Base-by-base conservation (phyloP, 2,329 filamentous ascomycete species). In the Curvularia eragrostidis region DNA sequence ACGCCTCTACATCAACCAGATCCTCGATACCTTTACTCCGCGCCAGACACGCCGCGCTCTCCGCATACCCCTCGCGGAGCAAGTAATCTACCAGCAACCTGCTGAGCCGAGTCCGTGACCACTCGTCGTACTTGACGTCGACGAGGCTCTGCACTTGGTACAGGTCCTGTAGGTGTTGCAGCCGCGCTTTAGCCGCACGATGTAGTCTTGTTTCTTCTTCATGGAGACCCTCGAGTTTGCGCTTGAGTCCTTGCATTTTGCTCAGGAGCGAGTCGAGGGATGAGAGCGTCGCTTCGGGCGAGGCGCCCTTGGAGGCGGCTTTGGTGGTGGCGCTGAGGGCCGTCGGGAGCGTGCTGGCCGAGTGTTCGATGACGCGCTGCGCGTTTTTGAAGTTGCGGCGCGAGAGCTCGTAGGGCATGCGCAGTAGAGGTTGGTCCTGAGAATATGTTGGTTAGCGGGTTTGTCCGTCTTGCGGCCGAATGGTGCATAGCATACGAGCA, bases 381-480 rank as follows among this genome's bases (percentile, higher is more conserved):
- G 90, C 90, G 3, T 89, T 87, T 70, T 96, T 95, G 80, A 98
- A 96, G 80, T 96, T 98, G 76, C 95, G 94, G 54, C 93, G 90
- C 21, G 96, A 88, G 56, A 97, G 89, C 75, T 98, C 95, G 78
- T 94, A 90, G 18, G 95, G 95, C 21, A 98, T 87, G 32, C 93
- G 92, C 66, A 99, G 87, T 65, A 98, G 90, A 3, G 94, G 90
- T 85, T 98, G 94, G 74, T 99, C 95, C 93, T 94, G 64, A 1
- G n/a, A 4, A 36, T 3, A 56, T 52, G 57, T 42, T 44, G 52
- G 43, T 51, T 43, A 24, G 36, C 13, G 18, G 9, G 5, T n/a
- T n/a, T 23, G 34, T 9, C 56, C 30, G 44, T 13, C 30, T 32
- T 42, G 48, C 15, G n/a, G 12, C 12, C 30, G 34, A 4, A 21